Percentiles rank a stretch among this genome's conserved stretches.
phyloP scores from a whole-genome alignment of 768 basidiomycete genomes.

The Leccinum sublutescens region DNA sequence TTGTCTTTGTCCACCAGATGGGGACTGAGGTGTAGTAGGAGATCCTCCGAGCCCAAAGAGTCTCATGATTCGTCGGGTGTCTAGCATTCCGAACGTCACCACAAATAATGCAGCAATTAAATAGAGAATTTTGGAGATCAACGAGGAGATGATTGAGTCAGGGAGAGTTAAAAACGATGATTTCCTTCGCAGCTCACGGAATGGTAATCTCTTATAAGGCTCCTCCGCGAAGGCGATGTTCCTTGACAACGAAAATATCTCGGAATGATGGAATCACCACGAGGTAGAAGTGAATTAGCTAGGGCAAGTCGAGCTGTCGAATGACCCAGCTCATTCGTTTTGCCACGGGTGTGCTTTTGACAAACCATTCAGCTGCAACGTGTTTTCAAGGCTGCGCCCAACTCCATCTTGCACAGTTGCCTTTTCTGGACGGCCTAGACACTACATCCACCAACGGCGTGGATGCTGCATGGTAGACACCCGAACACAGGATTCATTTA shows the following conservation, averaged over 20 bases:
- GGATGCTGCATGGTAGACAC: constrained; percentile 25
- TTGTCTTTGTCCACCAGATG: constrained; percentile 18
- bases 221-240: constrained; percentile 30
- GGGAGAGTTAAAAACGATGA: constrained; percentile 13
- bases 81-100: constrained; percentile 31
- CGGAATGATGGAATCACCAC: constrained; percentile 19
- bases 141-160: constrained; percentile 12
- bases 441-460: constrained; percentile 9
- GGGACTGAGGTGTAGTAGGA: constrained; percentile 24
- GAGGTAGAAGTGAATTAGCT: constrained; percentile 12
- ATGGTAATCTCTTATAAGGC: constrained; percentile 26
- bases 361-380: constrained; percentile 20
- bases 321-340: constrained; percentile 13
- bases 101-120: constrained; percentile 19
- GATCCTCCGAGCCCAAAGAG: constrained; percentile 31
- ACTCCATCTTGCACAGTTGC: constrained; percentile 26
- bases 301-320: constrained; percentile 1
- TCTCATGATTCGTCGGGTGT: constrained; percentile 34
- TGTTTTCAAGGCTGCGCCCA: constrained; percentile 22
- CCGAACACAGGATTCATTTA: constrained; percentile 13
- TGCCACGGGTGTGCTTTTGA: constrained; percentile 5
- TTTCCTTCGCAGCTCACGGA: constrained; percentile 13
- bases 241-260: constrained; percentile 16
- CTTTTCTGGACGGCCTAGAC: constrained; percentile 22
- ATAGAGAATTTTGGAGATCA: constrained; percentile 28